Evolutionary conservation across 2,329 filamentous ascomycete genomes (phyloP), one percentile per base, ranked within the genome.

Genomic region (Colletotrichum cereale): DNA sequence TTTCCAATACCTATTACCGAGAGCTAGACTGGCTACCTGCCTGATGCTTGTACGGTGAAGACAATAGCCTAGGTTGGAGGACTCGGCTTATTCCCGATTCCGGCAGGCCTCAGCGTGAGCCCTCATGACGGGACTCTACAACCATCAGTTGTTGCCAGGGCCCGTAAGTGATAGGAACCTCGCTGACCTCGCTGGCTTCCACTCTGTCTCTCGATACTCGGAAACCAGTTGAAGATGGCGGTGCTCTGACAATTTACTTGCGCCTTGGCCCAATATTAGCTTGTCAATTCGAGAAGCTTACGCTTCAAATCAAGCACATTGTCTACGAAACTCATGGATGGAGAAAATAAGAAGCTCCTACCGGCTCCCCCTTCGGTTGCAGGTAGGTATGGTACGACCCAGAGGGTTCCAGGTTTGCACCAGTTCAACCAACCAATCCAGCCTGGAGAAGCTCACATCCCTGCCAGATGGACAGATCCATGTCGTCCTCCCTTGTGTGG

Each of bases 1-100:
- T 47, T 60, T 34, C 31, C 8, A 29, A 50, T 48, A 31, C 42
- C 50, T 68, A 36, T 55, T 60, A 52, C 66, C 53, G 62, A 69
- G 66, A 24, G 31, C 50, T 53, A 53, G 62, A 62, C 47, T 58
- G 48, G 26, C 61, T 42, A 38, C 57, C n/a, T 56, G 21, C 40
- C 44, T 62, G 26, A 16, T 34, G n/a, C 61, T 56, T 34, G 55
- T 56, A 53, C 55, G 48, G 56, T 38, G 11, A 60, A 42, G 57
- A n/a, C 40, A 14, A 56, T 40, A 56, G 50, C 21, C 29, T 47
- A 26, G n/a, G n/a, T n/a, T n/a, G n/a, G 29, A 60, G 14, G 7
- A 60, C 21, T 26, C 16, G 5, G 18, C 10, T 2, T 1, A 31
- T 52, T 52, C 26, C 16, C 26, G 10, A 21, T 1, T 16, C 16